Evolutionary conservation across 345 rosid genomes (phyloP), one percentile per base, ranked within the genome.

Genomic region (Linum tenue): DNA sequence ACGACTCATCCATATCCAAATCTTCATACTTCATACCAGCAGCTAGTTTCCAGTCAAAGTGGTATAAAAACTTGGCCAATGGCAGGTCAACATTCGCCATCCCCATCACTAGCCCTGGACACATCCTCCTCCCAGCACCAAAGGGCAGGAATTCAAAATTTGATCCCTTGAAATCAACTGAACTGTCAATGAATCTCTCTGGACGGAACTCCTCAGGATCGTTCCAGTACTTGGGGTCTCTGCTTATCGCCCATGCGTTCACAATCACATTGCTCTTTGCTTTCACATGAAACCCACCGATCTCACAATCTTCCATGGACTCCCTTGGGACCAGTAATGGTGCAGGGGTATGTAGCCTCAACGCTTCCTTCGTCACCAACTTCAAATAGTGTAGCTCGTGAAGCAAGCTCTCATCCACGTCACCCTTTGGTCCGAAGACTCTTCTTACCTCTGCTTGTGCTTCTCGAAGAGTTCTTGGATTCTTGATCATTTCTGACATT

Each of bases 31-130:
- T 61, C 64, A 35, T 16, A 2, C 68, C 62, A 59, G 6, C 37
- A 2, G 73, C 58, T 10, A 65, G 70, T 58, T 65, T 38, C 76
- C 76, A 72, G 12, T 76, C 79, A 65, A 76, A 76, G 59, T 68
- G 68, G 35, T 61, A 76, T 2, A 76, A 39, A 2, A 72, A 11
- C 14, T 37, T 37, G 0, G 74, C 69, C 1, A 67, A 66, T 1
- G 10, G 44, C 14, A 72, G 61, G 65, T 76, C 76, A 0, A 60
- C 5, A 9, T 51, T 64, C 1, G 72, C 42, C 7, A 43, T 57
- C 7, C 69, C 74, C n/a, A 69, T 59, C 0, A 11, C 9, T 10
- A 72, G 36, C 1, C 79, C 73, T 0, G 71, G 74, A 57, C 76
- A 76, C 5, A 72, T 76, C 48, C 77, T 77, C 60, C 64, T 69